Evolutionary conservation across 2,329 filamentous ascomycete species (phyloP).

Genomic region (Venturia pyrina): DNA sequence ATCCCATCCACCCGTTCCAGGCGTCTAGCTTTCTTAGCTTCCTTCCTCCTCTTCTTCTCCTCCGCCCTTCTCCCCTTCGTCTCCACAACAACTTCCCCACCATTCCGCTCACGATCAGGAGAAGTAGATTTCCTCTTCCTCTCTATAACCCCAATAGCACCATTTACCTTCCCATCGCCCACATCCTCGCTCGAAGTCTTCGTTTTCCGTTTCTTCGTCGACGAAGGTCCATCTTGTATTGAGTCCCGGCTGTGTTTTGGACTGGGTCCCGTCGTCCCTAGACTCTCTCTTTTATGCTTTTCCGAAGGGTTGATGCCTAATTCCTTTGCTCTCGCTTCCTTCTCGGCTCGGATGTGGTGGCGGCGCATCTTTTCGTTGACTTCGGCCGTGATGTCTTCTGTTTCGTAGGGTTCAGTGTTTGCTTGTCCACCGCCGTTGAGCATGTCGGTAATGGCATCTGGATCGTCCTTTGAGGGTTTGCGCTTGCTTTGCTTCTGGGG

Average conservation of each 20-base stretch:
- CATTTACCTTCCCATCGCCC: neutral
- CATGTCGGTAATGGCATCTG: neutral
- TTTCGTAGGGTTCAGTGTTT: neutral
- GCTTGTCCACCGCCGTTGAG: neutral
- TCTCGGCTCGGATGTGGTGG: neutral
- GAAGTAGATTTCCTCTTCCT: neutral
- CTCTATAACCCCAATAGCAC: neutral
- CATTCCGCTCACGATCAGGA: neutral
- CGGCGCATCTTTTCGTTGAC: neutral
- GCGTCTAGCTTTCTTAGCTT: neutral
- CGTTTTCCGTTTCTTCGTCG: neutral
- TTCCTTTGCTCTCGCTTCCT: neutral
- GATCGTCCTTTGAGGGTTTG: neutral
- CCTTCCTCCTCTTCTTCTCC: neutral
- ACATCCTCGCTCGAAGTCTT: neutral
- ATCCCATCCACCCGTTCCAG: neutral
- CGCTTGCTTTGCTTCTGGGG: neutral
- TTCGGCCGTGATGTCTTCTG: neutral
- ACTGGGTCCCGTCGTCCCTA: neutral
- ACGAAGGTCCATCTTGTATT: neutral
- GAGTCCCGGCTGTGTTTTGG: neutral
- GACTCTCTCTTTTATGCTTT: neutral
- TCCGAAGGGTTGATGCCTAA: neutral
- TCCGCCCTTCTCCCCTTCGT: neutral
- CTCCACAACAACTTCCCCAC: neutral